Conservation (phyloP, 306 rosid species). For the Glycine tomentella region DNA sequence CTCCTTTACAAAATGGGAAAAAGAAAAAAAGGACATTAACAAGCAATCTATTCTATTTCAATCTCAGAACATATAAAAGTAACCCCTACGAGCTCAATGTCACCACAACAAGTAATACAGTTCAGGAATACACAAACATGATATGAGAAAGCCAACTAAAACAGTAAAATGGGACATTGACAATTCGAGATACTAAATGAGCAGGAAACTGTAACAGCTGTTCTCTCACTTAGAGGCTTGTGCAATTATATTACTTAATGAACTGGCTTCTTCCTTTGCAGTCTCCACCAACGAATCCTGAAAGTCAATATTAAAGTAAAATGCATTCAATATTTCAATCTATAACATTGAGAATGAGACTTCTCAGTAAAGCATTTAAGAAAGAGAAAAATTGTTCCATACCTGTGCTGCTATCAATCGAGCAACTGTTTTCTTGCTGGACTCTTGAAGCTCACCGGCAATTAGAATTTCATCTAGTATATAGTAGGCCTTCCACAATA, state of each 20-base stretch:
- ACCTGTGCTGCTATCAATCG: conserved; percentile 98
- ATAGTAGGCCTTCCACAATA: conserved; percentile 78
- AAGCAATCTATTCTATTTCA: not conserved
- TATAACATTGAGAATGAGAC: not conserved
- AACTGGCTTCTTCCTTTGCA: conserved; percentile 94
- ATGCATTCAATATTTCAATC: conserved; percentile 15
- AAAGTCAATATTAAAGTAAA: conserved; percentile 27
- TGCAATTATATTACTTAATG: conserved; percentile 80
- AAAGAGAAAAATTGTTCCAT: conserved; percentile 34
- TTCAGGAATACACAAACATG: conserved; percentile 12
- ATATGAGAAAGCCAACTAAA: conserved; percentile 1
- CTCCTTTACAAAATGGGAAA: not conserved
- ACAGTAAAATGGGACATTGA: conserved; percentile 14
- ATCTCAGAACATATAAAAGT: conserved; percentile 13
- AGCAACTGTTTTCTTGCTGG: conserved; percentile 93
- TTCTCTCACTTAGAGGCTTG: conserved; percentile 68
- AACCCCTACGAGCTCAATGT: not conserved
- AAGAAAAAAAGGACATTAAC: not conserved
- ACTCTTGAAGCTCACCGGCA: conserved; percentile 97
- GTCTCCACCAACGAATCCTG: conserved; percentile 96
- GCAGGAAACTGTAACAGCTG: conserved; percentile 9
- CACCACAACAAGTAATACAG: conserved; percentile 5
- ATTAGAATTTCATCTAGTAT: conserved; percentile 88
- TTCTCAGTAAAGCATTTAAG: not conserved
- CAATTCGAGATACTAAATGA: not conserved